Percentiles rank a stretch among this genome's conserved stretches.
These are phyloP conservation scores for Pouteria campechiana DNA, from an alignment of 179 eudicot genomes.

Conservation along the genomic window DNA sequence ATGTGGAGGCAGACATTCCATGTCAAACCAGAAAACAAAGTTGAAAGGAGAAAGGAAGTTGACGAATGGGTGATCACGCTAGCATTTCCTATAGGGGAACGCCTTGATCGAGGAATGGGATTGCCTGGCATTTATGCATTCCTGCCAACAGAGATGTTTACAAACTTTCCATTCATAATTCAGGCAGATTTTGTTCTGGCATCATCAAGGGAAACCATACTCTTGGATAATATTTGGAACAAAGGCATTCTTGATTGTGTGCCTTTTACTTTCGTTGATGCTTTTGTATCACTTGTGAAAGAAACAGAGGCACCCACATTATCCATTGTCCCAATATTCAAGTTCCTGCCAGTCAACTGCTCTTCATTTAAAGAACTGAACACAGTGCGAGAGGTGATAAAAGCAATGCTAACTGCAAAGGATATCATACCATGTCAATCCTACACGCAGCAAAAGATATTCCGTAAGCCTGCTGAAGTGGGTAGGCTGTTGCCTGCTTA, in stretches of 20 bases:
- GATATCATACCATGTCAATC: constrained; percentile 23
- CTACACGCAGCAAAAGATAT: constrained; percentile 7
- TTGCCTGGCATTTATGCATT: constrained; percentile 30
- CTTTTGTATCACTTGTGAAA: constrained; percentile 22
- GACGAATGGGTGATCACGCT: constrained; percentile 23
- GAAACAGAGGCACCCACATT: constrained; percentile 5
- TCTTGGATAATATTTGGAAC: constrained; percentile 31
- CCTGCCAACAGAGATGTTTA: constrained; percentile 35
- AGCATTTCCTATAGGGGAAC: constrained; percentile 28
- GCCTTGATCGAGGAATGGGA: constrained; percentile 21
- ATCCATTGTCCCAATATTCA: constrained; percentile 2
- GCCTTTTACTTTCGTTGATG: constrained; percentile 16
- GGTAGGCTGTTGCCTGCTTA: constrained; percentile 14
- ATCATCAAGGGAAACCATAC: constrained; percentile 26
- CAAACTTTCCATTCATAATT: constrained; percentile 37
- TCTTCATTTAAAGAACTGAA: constrained; percentile 21
- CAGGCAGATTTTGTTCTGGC: constrained; percentile 37
- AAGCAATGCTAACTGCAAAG: neutral
- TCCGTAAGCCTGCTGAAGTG: constrained; percentile 11
- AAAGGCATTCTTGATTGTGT: constrained; percentile 27
- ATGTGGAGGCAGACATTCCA: constrained; percentile 32
- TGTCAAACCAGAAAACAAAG: constrained; percentile 13
- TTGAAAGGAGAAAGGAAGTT: constrained; percentile 21
- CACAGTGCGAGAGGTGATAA: constrained; percentile 16
- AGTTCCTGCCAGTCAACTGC: constrained; percentile 15